Conservation (phyloP, 2,329 filamentous ascomycete species). For the Monosporascus ibericus region DNA sequence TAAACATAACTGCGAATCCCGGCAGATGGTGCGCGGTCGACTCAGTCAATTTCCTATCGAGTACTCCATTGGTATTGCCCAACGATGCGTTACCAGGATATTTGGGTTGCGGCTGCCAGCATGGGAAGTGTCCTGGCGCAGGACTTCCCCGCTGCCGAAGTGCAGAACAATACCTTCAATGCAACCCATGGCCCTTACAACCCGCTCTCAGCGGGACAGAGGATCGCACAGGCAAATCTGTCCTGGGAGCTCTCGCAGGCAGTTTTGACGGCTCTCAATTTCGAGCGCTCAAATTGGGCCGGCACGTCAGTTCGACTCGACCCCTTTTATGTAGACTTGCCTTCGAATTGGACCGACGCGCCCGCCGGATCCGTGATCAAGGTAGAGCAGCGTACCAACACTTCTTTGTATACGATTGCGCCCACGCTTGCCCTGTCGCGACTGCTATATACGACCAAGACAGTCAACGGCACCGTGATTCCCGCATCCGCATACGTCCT, state of each 20-base stretch:
- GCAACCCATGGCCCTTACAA: background rate
- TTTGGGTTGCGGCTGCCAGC: background rate
- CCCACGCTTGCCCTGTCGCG: slow-evolving; percentile 2
- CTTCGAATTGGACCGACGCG: background rate
- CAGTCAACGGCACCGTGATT: slow-evolving; percentile 2
- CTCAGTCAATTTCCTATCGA: no score
- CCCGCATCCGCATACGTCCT: slow-evolving; percentile 6
- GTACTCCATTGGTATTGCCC: background rate
- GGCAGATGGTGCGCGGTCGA: no score
- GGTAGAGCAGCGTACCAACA: slow-evolving; percentile 3
- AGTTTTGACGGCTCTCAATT: slow-evolving; percentile 1
- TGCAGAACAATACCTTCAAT: slow-evolving; percentile 1
- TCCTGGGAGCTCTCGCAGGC: background rate
- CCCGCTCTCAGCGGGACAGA: background rate
- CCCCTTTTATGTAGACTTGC: slow-evolving; percentile 1
- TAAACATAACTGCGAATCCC: no score
- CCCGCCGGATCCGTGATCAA: slow-evolving; percentile 1
- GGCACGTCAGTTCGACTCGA: slow-evolving; percentile 1
- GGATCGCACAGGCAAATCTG: background rate
- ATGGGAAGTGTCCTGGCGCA: background rate
- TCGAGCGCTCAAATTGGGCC: slow-evolving; percentile 5
- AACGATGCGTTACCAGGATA: background rate
- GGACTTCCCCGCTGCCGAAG: background rate
- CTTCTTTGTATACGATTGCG: slow-evolving; percentile 3
- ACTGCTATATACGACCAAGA: slow-evolving; percentile 5